Evolutionary conservation across 257 asterid genomes (phyloP), one percentile per base, ranked within the genome.

Genomic region (Sherardia arvensis): DNA sequence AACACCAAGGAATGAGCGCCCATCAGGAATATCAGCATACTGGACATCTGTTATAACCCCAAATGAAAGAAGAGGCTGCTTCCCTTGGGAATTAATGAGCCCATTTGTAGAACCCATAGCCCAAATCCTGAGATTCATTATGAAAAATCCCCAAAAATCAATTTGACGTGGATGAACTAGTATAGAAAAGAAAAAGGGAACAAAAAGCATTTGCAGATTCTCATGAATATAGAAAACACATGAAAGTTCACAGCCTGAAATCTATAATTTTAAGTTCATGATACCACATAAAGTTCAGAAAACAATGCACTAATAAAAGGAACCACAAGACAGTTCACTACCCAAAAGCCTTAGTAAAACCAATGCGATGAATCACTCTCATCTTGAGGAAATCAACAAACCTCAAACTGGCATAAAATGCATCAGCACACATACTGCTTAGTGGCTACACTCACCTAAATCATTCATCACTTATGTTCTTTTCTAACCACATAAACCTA

Each of bases 11-110:
- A 93, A 87, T 8, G 99, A 93, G 70, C 76, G 63, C 43, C 99
- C 97, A 59, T 93, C 87, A 1, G 96, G 91, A 75, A 93, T 93
- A 61, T 93, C 96, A 17, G 99, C 97, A 56, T 84, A 93, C 57
- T 93, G 99, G 69, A 93, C 94, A 73, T 93, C 97, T 8, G 99
- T 73, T 68, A 93, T 93, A 49, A 93, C 89, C 5, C 99, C 99
- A n/a, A 90, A 90, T 60, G 99, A 90, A 61, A 87, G 69, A 60
- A 90, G 88, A 45, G 97, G 99, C 57, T 80, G 76, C 74, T 77
- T 80, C 71, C 77, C 80, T 36, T 60, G 74, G 54, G 71, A 71
- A 53, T 48, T 60, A 21, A 74, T 65, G 38, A 78, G 60, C 26
- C 86, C 86, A 58, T 85, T 79, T 70, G 73, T 73, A 70, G 76